Percentiles rank a stretch among this genome's conserved stretches.
Conservation (phyloP, 768 basidiomycete species). For the Leccinellum albellum region DNA sequence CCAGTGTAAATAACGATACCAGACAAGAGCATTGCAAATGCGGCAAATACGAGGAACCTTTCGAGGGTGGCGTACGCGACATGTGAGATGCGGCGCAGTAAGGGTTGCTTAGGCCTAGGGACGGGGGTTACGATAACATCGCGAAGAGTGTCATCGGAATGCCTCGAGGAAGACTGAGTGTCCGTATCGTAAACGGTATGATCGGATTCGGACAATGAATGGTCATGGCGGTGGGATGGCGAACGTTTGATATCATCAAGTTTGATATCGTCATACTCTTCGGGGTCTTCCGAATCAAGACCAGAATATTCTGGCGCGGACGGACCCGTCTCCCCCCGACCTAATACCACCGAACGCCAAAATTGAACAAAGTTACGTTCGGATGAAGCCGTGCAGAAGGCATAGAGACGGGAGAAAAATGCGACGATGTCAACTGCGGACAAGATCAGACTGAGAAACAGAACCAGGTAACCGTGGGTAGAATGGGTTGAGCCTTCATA, state of each 20-base stretch:
- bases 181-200: conserved; percentile 48
- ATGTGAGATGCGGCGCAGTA: conserved; percentile 43
- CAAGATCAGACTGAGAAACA: conserved; percentile 44
- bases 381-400: conserved; percentile 43
- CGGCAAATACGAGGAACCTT: conserved; percentile 66
- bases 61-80: conserved; percentile 53
- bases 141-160: conserved; percentile 58
- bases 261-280: conserved; percentile 46
- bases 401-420: conserved; percentile 46
- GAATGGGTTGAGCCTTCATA: conserved; percentile 66
- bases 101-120: conserved; percentile 15
- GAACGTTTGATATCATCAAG: conserved; percentile 40
- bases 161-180: conserved; percentile 38
- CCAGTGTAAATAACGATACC: conserved; percentile 85
- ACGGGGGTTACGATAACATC: conserved; percentile 30
- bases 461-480: conserved; percentile 55
- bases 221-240: conserved; percentile 33
- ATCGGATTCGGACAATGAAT: conserved; percentile 55
- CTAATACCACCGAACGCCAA: conserved; percentile 56
- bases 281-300: conserved; percentile 52
- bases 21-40: conserved; percentile 57
- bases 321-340: conserved; percentile 34
- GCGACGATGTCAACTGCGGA: conserved; percentile 54
- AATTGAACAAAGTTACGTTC: conserved; percentile 46
- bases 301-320: conserved; percentile 49